Evolutionary conservation across 805 yeast species (phyloP).

Genomic region (Metschnikowia proteae): DNA sequence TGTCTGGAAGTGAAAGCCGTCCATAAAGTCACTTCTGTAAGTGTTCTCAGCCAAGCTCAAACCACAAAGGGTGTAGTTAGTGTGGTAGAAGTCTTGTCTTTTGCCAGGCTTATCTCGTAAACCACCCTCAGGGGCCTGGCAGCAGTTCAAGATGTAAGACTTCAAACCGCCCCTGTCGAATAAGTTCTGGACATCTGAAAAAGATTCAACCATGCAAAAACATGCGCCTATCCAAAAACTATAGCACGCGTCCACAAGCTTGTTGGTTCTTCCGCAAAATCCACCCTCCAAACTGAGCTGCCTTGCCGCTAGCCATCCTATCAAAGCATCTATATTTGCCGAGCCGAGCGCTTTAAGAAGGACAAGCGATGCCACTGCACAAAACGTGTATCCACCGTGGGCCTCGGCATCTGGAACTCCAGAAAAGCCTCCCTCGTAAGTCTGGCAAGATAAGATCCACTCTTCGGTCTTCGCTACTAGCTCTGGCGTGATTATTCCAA

Average conservation of each 20-base stretch:
- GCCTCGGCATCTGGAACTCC: constrained; percentile 81
- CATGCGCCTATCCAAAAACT: constrained; percentile 93
- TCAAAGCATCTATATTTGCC: constrained; percentile 47
- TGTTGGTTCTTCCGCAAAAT: constrained; percentile 83
- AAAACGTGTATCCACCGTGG: constrained; percentile 95
- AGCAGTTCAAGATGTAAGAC: constrained; percentile 68
- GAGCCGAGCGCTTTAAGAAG: constrained; percentile 34
- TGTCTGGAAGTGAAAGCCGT: constrained; percentile 5
- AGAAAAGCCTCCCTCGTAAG: constrained; percentile 94
- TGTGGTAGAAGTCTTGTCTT: constrained; percentile 81
- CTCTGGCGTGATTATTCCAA: constrained; percentile 61
- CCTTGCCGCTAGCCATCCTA: constrained; percentile 66
- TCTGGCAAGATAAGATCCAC: constrained; percentile 73
- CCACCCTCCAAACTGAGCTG: constrained; percentile 83
- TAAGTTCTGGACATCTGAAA: constrained; percentile 24
- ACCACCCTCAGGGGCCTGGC: constrained; percentile 73
- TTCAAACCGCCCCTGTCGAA: constrained; percentile 57
- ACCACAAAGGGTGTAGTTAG: constrained; percentile 81
- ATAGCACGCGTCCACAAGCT: constrained; percentile 94
- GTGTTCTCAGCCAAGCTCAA: constrained; percentile 54
- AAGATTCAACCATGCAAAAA: constrained; percentile 57
- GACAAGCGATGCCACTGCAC: constrained; percentile 68
- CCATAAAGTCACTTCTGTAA: constrained; percentile 1
- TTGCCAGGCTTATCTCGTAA: constrained; percentile 85
- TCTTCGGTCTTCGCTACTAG: constrained; percentile 48